A percentile compares a stretch with the other conserved stretches of the same genome.
Conservation (phyloP, 257 asterid species). For the Solanum arcanum region DNA sequence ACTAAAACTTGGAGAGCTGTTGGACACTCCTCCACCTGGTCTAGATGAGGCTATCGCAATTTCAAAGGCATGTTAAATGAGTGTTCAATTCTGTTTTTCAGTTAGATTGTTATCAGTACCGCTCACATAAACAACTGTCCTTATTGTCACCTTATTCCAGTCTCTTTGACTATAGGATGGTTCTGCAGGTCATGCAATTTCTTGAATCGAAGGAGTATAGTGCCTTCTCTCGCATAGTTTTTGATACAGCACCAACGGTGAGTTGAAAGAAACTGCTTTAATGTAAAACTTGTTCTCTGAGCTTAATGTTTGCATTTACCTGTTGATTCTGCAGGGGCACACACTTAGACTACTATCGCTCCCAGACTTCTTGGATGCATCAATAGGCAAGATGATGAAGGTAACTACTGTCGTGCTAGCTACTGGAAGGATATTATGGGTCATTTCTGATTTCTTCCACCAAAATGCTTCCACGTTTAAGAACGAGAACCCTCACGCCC, state of each 20-base stretch:
- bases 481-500: not conserved
- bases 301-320: not conserved
- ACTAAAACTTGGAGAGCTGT: constrained; percentile 59
- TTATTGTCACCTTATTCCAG: not conserved
- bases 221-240: constrained; percentile 49
- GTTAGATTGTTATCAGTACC: constrained; percentile 32
- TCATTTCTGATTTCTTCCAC: not conserved
- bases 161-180: not conserved
- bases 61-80: constrained; percentile 33
- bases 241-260: constrained; percentile 79
- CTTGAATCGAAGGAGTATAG: constrained; percentile 53
- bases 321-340: constrained; percentile 43
- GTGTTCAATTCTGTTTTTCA: not conserved
- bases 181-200: constrained; percentile 53
- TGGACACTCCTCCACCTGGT: constrained; percentile 70
- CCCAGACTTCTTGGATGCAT: constrained; percentile 67
- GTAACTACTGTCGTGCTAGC: constrained; percentile 11
- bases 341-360: constrained; percentile 61
- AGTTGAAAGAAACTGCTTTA: constrained; percentile 4
- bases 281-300: not conserved
- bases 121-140: not conserved
- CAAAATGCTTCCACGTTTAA: not conserved
- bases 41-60: constrained; percentile 73
- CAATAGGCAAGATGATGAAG: constrained; percentile 61
- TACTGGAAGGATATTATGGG: not conserved